phyloP scores from a whole-genome alignment of 2,329 filamentous ascomycete species.

The Nemania diffusa region DNA sequence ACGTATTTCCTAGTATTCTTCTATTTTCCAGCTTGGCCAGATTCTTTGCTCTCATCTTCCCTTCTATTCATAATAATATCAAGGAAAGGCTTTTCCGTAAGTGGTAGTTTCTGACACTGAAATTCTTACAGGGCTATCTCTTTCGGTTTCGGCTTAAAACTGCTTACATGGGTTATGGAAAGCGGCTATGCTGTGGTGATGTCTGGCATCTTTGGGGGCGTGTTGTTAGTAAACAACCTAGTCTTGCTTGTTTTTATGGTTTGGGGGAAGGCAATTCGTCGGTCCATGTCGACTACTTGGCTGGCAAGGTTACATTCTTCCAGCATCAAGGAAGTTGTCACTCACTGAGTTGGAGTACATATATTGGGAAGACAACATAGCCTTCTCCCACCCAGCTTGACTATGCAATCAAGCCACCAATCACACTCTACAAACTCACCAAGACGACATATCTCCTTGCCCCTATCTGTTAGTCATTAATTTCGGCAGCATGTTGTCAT shows the following conservation, averaged over 20 bases:
- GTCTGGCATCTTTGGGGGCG: slow-evolving; percentile 59
- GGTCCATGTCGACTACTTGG: slow-evolving; percentile 59
- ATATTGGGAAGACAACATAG: slow-evolving; percentile 2
- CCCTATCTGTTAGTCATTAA: background rate
- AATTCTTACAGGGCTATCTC: slow-evolving; percentile 54
- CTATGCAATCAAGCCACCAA: slow-evolving; percentile 22
- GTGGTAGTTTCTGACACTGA: slow-evolving; percentile 11
- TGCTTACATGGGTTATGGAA: slow-evolving; percentile 62
- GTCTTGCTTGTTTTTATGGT: slow-evolving; percentile 60
- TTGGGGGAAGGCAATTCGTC: slow-evolving; percentile 62
- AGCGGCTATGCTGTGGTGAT: slow-evolving; percentile 63
- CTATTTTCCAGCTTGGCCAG: background rate
- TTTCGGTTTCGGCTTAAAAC: slow-evolving; percentile 62
- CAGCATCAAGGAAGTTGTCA: slow-evolving; percentile 43
- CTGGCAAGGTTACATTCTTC: slow-evolving; percentile 58
- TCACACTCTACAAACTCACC: background rate
- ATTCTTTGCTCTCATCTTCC: background rate
- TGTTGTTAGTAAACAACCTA: slow-evolving; percentile 63
- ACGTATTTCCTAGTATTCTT: slow-evolving; percentile 5
- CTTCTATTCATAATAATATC: background rate
- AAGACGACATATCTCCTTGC: background rate
- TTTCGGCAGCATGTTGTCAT: slow-evolving; percentile 1
- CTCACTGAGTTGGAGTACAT: slow-evolving; percentile 37
- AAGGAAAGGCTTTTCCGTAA: background rate
- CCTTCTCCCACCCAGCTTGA: background rate